Base-by-base conservation (phyloP, 805 yeast species). In the Nematodospora valgi region DNA sequence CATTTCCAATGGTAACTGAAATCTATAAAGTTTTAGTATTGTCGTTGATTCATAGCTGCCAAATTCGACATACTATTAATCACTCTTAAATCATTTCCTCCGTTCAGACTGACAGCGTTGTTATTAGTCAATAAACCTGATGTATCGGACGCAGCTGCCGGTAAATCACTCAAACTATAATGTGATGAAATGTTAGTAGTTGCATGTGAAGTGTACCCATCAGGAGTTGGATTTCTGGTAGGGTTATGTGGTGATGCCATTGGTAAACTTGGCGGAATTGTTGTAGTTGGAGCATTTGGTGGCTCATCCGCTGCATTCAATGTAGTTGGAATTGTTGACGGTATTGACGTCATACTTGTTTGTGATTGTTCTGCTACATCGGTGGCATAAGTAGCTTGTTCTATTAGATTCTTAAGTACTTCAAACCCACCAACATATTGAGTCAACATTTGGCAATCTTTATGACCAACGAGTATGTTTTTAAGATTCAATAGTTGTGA, bases 401-500 rank as follows among this genome's bases (percentile, higher is more conserved):
- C 60, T 15, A 76, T 43, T 2, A 75, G 43, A n/a, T 64, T 54
- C 45, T 68, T 67, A 37, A 75, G 52, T 13, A 64, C 64, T 12
- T 68, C 74, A 22, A 53, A 51, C 0, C 78, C 76, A 4, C 81
- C 72, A 15, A 76, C 61, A 12, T 67, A 63, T 33, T 57, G 70
- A 34, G 52, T 46, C 36, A 70, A 50, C 31, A 54, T 34, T 1
- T 58, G 55, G 46, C 79, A 76, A 29, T 74, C 76, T 41, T 69
- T 73, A 45, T 80, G 84, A 7, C 69, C 61, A 16, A 58, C 51
- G 9, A 81, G 40, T 2, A 78, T 50, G 1, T 72, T 62, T 27
- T 76, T 67, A 16, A 82, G 51, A 6, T 68, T 54, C 20, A 72
- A 46, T 11, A 83, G 64, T 47, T 79, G 84, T 31, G 79, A 82